Percentiles rank a stretch among this genome's conserved stretches.
Conservation (phyloP, 148 eudicot genomes). For the Polygonum aviculare region DNA sequence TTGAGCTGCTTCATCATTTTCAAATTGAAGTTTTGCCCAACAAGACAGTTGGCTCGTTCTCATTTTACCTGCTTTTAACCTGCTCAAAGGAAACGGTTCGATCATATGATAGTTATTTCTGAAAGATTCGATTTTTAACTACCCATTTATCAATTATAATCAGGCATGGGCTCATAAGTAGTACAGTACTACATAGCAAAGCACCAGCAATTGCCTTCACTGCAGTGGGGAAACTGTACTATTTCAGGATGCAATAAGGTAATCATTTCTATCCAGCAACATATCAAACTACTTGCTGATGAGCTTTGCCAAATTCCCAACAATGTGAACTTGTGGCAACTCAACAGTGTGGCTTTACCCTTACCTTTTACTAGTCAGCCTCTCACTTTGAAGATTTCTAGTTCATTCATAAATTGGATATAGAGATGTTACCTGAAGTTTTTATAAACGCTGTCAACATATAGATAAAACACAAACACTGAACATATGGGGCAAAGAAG, state of each 20-base stretch:
- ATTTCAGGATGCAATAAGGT: constrained; percentile 98
- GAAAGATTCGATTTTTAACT: not conserved
- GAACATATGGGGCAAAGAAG: too few species aligned
- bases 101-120: not conserved
- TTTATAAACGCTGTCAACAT: too few species aligned
- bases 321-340: too few species aligned
- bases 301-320: not conserved
- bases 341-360: too few species aligned
- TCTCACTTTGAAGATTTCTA: too few species aligned
- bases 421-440: too few species aligned
- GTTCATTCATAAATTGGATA: too few species aligned
- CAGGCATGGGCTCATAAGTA: constrained; percentile 99
- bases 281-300: not conserved
- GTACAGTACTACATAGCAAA: constrained; percentile 81
- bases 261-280: not conserved
- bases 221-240: constrained; percentile 97
- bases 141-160: not conserved
- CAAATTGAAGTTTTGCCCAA: not conserved
- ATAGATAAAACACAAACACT: too few species aligned
- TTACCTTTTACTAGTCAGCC: too few species aligned
- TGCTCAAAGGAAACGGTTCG: not conserved
- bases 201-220: constrained; percentile 96
- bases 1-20: not conserved
- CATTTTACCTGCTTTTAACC: not conserved
- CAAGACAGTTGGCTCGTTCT: not conserved